phyloP scores from a whole-genome alignment of 352 stramenopile species.

The Blastocystis hominis region DNA sequence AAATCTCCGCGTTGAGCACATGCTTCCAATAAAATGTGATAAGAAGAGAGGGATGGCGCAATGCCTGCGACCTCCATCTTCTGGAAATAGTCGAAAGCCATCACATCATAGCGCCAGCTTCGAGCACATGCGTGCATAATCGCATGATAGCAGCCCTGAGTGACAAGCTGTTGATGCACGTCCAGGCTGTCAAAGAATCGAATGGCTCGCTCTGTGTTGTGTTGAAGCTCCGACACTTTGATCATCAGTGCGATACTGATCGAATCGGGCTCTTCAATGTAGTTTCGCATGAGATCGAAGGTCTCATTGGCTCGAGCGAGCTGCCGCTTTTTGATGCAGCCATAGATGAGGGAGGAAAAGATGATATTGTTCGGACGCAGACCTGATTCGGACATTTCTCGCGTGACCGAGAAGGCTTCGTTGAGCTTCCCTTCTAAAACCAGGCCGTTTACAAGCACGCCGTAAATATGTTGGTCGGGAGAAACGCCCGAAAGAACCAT shows the following conservation, averaged over 20 bases:
- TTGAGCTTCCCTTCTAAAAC: neutral
- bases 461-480: slow-evolving; percentile 8
- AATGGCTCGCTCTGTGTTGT: slow-evolving; percentile 38
- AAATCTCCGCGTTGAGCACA: slow-evolving; percentile 23
- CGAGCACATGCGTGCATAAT: slow-evolving; percentile 28
- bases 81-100: slow-evolving; percentile 14
- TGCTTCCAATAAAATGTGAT: slow-evolving; percentile 31
- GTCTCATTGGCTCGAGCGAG: slow-evolving; percentile 5
- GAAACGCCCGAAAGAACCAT: slow-evolving; percentile 30
- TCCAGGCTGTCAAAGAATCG: slow-evolving; percentile 30
- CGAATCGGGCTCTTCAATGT: slow-evolving; percentile 48
- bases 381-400: neutral
- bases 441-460: neutral
- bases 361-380: slow-evolving; percentile 46
- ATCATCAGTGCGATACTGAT: slow-evolving; percentile 50
- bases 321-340: slow-evolving; percentile 44
- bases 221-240: slow-evolving; percentile 28
- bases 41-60: neutral
- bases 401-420: neutral
- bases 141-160: slow-evolving; percentile 21
- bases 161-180: slow-evolving; percentile 5
- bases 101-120: slow-evolving; percentile 28
- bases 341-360: slow-evolving; percentile 22
- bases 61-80: slow-evolving; percentile 13
- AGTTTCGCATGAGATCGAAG: slow-evolving; percentile 52